Evolutionary conservation across 371 early-diverging fungal genomes (phyloP).

Genomic region (Syncephalastrum racemosum): DNA sequence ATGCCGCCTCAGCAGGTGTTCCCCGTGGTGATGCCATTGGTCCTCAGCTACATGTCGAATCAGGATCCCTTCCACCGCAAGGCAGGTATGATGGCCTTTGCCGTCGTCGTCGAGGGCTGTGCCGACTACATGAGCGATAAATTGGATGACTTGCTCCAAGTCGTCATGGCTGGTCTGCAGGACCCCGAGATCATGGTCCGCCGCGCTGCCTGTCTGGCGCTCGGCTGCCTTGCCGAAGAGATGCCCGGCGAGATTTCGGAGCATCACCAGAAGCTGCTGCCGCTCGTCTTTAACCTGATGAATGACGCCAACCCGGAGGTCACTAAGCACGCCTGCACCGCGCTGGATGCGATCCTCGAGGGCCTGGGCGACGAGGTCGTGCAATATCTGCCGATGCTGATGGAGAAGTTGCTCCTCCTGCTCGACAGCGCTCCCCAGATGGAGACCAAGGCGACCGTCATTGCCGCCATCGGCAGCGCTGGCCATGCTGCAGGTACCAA

Average conservation of each 20-base stretch:
- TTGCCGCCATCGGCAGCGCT: conserved; percentile 86
- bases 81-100: conserved; percentile 88
- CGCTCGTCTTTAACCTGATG: conserved; percentile 79
- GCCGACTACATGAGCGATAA: conserved; percentile 79
- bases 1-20: conserved; percentile 89
- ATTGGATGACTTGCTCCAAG: conserved; percentile 70
- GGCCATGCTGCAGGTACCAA: conserved; percentile 80
- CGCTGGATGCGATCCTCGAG: conserved; percentile 86
- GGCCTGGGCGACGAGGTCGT: conserved; percentile 76
- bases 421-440: conserved; percentile 62
- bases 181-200: conserved; percentile 80
- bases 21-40: conserved; percentile 70
- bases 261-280: conserved; percentile 79
- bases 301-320: conserved; percentile 72
- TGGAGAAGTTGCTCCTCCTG: conserved; percentile 74
- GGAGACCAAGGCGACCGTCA: conserved; percentile 72
- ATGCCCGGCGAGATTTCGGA: conserved; percentile 77
- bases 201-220: conserved; percentile 85
- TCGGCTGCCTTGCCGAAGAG: conserved; percentile 81
- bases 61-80: conserved; percentile 73
- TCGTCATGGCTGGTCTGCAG: conserved; percentile 77
- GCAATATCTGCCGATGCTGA: conserved; percentile 79
- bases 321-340: conserved; percentile 78
- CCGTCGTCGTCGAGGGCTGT: conserved; percentile 84
- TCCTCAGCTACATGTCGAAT: conserved; percentile 75